Evolutionary conservation across 129 eudicot genomes (phyloP), one percentile per base, ranked within the genome.

Genomic region (Centrapalus pauciflorus): DNA sequence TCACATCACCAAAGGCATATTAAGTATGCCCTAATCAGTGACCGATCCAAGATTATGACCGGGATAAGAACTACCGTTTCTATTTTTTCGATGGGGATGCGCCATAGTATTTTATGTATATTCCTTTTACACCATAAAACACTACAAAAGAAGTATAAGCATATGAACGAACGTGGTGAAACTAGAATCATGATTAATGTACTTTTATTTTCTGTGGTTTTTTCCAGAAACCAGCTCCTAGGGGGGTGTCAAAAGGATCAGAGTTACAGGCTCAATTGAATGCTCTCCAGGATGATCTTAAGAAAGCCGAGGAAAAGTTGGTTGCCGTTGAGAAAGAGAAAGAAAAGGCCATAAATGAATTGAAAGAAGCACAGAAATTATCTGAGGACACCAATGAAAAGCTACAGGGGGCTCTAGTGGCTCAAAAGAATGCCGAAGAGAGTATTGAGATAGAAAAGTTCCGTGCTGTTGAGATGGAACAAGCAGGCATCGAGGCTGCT

Each of bases 371-470:
- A 11, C 90, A 86, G 72, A 94, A 63, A 65, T 32, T 73, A 71
- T 87, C 99, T 0, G 94, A 80, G 57, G 93, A 86, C 40, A 87
- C 97, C 28, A 77, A 84, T 69, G 95, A 79, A 73, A 94, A 89
- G 76, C 95, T 94, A 64, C 72, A 67, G 14, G 93, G 78, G 69
- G 96, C 96, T 35, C 48, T 86, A 71, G 86, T 79, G 55, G 90
- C 97, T 66, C 99, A 89, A 70, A 94, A 94, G 79, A 85, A 79
- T 60, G 97, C 99, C 0, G 95, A 89, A 72, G 99, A 94, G 70
- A 76, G 61, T 56, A 82, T 84, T 16, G 99, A 94, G 79, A 94
- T 94, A 12, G 99, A 89, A 69, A 94, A 94, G 61, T 94, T 94
- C 57, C 87, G 96, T 23, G 86, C 99, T 0, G 79, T 94, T 43